Base-by-base conservation (phyloP, 2,329 filamentous ascomycete genomes). In the Ceratocystis cacaofunesta region DNA sequence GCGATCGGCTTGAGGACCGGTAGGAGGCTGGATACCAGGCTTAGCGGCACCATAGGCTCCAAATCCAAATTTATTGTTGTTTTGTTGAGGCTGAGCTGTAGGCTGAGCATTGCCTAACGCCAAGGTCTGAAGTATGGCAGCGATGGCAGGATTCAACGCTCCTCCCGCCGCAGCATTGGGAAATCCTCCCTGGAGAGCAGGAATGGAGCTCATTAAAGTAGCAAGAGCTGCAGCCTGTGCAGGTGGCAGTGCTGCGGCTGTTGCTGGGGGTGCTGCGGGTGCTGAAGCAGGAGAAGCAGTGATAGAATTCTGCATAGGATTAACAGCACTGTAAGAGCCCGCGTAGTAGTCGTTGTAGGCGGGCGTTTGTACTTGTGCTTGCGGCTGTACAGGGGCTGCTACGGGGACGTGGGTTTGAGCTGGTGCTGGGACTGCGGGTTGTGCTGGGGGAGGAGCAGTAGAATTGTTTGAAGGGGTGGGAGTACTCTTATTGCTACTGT, bases 401-500 rank as follows among this genome's bases (percentile, higher is more conserved):
- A 74, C 70, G 74, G 72, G 68, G 58, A 73, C 70, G 66, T 72
- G 70, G 28, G 55, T 30, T 32, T 32, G 55, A 8, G 32, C 55
- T 58, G 28, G 55, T 25, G 55, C 12, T 32, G 55, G 55, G 25
- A 25, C 55, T 58, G 32, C 12, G 55, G 55, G 28, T 19, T 32
- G 55, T 36, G 28, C 25, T 32, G 55, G 55, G 69, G 71, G 69
- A 63, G 72, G 70, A 57, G 73, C 70, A 65, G 72, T 66, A 64
- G 75, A 71, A 72, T 76, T 75, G 63, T 80, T 76, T 60, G 79
- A 75, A 46, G 80, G 75, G 68, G 82, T 73, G 63, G 77, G 70
- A 63, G 69, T 72, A 63, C 74, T 72, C 71, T 72, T 77, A 71
- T 71, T 82, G 73, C 85, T 90, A 74, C 90, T 87, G 69, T 88